Base-by-base conservation (phyloP, 768 basidiomycete species). In the Collybia sp. region DNA sequence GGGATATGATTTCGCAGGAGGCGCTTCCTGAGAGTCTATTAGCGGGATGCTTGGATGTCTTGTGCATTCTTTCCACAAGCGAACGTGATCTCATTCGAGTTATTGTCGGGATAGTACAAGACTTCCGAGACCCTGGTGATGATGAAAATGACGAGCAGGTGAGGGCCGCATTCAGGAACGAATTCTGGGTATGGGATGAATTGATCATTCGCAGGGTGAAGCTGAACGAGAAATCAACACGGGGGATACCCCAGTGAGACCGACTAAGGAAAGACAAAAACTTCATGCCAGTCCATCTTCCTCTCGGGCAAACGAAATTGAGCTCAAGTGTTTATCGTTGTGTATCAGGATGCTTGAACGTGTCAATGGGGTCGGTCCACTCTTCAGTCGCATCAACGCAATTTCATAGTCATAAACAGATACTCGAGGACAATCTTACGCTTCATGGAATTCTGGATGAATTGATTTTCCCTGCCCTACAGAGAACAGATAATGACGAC, bases 61-160 rank as follows among this genome's bases (percentile, higher is more conserved):
- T 98, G 42, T 73, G 85, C 45, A 75, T 73, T 45, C 69, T 94
- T 16, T 81, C 87, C 1, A 65, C 78, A 11, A 81, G 71, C 49
- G 93, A 97, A 64, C 72, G 83, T 15, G 92, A 96, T 61, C 72
- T 96, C 31, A 90, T 95, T 53, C 81, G 87, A 3, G 76, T 94
- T 18, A 83, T 94, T 1, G 92, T 95, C 32, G 93, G 95, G 58
- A 83, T 89, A 31, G 78, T 96, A 1, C 83, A 88, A 44, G 88
- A 90, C 48, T 70, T 95, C 9, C 74, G 93, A 17, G 83, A 83
- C 61, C 61, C 66, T 5, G 69, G 66, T 12, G 64, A 63, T 6
- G 54, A 58, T 3, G 70, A 67, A 12, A 69, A 67, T 9, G 75
- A 75, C 3, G 68, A 65, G 6, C 71, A 72, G 1, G 5, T 40